Conservation (phyloP, 805 yeast genomes). For the Cyberlindnera mrakii region DNA sequence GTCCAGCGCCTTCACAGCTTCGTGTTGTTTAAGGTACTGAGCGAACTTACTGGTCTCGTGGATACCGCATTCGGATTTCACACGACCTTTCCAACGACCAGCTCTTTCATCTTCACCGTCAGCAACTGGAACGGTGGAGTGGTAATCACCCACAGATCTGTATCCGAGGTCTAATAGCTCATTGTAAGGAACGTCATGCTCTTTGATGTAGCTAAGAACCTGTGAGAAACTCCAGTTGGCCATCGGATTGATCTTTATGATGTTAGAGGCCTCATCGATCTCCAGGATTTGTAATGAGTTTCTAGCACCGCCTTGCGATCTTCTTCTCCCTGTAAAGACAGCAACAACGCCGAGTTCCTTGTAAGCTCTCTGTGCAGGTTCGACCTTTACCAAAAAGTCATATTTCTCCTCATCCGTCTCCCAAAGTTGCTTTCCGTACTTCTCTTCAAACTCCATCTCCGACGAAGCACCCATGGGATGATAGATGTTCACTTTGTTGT, state of each 20-base stretch:
- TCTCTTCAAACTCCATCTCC: slow-evolving; percentile 56
- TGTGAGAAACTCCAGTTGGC: slow-evolving; percentile 74
- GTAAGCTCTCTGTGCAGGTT: slow-evolving; percentile 86
- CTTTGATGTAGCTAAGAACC: slow-evolving; percentile 64
- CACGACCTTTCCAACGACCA: slow-evolving; percentile 94
- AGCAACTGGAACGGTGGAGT: slow-evolving; percentile 81
- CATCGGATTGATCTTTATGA: slow-evolving; percentile 84
- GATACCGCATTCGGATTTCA: slow-evolving; percentile 93
- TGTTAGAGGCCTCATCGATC: slow-evolving; percentile 59
- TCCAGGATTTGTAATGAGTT: slow-evolving; percentile 69
- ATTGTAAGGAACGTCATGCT: slow-evolving; percentile 77
- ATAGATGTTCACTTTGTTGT: slow-evolving; percentile 52
- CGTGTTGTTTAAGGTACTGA: slow-evolving; percentile 37
- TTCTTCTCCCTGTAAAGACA: slow-evolving; percentile 87
- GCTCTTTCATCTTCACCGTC: slow-evolving; percentile 94
- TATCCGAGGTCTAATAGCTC: slow-evolving; percentile 80
- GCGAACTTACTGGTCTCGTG: slow-evolving; percentile 77
- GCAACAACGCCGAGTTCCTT: slow-evolving; percentile 66
- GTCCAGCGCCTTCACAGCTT: neutral
- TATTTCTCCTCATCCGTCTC: slow-evolving; percentile 73
- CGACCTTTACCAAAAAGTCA: slow-evolving; percentile 86
- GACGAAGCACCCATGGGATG: slow-evolving; percentile 53
- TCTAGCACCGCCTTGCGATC: slow-evolving; percentile 85
- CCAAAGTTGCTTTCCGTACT: slow-evolving; percentile 80
- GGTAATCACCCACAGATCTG: slow-evolving; percentile 92